Base-by-base conservation (phyloP, 208 protist species). In the Sergeia podlipaevii region DNA sequence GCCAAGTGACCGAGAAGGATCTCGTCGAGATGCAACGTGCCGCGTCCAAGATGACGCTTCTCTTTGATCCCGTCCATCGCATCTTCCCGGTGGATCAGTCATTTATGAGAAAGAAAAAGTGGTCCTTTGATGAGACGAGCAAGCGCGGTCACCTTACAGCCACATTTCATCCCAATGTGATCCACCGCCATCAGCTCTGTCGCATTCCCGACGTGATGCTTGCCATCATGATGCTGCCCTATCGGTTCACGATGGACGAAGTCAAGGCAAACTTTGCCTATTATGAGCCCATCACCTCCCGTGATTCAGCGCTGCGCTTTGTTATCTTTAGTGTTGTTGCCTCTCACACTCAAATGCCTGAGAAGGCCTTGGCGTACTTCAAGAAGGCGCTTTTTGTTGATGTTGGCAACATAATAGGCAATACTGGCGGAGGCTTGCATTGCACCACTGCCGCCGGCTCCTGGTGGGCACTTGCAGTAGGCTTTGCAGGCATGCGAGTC, bases 61-160 rank as follows among this genome's bases (percentile, higher is more conserved):
- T 77, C 30, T 96, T 93, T 48, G 90, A 96, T 70, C 64, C 72
- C 23, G 74, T 63, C 29, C 68, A 80, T 49, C 80, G 90, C 54
- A 74, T 96, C 27, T 73, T 95, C 64, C 77, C 88, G 0, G 80
- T 89, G 20, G 87, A 96, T 60, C 72, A 91, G 57, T 76, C 80
- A 11, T 96, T 96, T 46, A 77, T 93, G 79, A 62, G 65, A 27
- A 93, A 92, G 56, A 89, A 92, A 59, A 72, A 71, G 48, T 96
- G 90, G 87, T 59, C 44, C 36, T 72, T 93, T 38, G 70, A 70
- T 32, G 71, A 88, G 37, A 20, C 44, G 3, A 37, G 10, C 5
- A 54, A 53, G 28, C 59, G 60, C 18, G 56, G 59, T 24, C 65
- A 74, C 53, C 60, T 93, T 21, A 61, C 79, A 36, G 57, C 70